phyloP scores from a whole-genome alignment of 148 eudicot species.

The Fallopia convolvulus region DNA sequence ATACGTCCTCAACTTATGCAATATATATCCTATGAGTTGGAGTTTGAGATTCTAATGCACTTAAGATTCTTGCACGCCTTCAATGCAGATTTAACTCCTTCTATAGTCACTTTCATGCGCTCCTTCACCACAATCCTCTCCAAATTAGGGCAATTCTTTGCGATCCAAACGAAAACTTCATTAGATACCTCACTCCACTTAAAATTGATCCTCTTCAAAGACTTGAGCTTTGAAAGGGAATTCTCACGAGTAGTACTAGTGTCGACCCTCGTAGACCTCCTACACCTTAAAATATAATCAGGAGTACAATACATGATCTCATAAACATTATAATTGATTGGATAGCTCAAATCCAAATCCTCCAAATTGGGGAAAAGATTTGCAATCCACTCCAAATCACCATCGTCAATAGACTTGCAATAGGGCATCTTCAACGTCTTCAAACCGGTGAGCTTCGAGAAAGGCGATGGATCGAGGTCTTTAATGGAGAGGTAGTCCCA shows the following conservation, averaged over 20 bases:
- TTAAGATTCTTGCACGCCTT: constrained; percentile 27
- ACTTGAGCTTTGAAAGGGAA: too few relatives aligned
- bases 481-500: constrained; percentile 17
- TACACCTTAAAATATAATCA: too few relatives aligned
- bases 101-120: constrained; percentile 18
- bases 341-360: constrained; percentile 36
- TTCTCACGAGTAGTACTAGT: too few relatives aligned
- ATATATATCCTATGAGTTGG: too few relatives aligned
- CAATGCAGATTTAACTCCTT: constrained; percentile 27
- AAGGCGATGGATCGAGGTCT: too few relatives aligned
- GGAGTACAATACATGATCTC: too few relatives aligned
- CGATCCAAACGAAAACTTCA: too few relatives aligned
- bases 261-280: too few relatives aligned
- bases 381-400: constrained; percentile 13
- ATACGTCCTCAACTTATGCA: too few relatives aligned
- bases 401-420: neutral
- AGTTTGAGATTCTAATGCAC: constrained; percentile 15
- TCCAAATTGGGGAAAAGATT: constrained; percentile 22
- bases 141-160: constrained; percentile 14
- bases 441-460: constrained; percentile 14
- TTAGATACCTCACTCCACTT: too few relatives aligned
- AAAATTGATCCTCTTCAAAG: too few relatives aligned
- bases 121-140: constrained; percentile 27
- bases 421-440: constrained; percentile 29
- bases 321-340: neutral